Conservation (phyloP, 2,329 filamentous ascomycete species). For the Colletotrichum sojae region DNA sequence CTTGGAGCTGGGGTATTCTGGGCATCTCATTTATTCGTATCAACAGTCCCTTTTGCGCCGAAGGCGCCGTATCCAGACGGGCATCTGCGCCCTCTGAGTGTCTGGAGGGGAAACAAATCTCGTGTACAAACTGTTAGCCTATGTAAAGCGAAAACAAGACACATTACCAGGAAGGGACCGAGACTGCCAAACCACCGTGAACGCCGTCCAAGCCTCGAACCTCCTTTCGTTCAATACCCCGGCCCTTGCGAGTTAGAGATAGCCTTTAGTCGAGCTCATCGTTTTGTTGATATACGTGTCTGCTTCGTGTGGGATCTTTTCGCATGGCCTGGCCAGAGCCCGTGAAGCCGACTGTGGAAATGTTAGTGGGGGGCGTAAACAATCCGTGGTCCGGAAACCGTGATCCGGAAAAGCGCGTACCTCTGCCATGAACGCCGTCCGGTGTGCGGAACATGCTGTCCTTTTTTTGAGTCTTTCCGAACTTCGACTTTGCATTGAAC, state of each 20-base stretch:
- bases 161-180: slow-evolving; percentile 41
- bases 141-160: slow-evolving; percentile 37
- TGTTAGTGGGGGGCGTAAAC: slow-evolving; percentile 26
- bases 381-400: not conserved
- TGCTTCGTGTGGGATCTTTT: slow-evolving; percentile 86
- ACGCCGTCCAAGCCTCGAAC: slow-evolving; percentile 43
- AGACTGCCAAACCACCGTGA: slow-evolving; percentile 37
- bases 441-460: slow-evolving; percentile 98
- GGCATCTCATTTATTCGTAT: slow-evolving; percentile 41
- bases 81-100: slow-evolving; percentile 18
- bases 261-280: slow-evolving; percentile 77
- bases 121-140: slow-evolving; percentile 39
- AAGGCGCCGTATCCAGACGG: slow-evolving; percentile 25
- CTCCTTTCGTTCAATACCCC: slow-evolving; percentile 38
- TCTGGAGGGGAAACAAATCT: slow-evolving; percentile 25
- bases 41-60: slow-evolving; percentile 18
- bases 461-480: slow-evolving; percentile 79
- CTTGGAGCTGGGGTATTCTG: slow-evolving; percentile 30
- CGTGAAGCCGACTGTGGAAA: slow-evolving; percentile 85
- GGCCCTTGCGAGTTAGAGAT: slow-evolving; percentile 43
- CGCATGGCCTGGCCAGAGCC: slow-evolving; percentile 97
- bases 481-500: slow-evolving; percentile 84
- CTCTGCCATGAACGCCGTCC: slow-evolving; percentile 87
- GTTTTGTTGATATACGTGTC: slow-evolving; percentile 86
- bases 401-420: slow-evolving; percentile 62